These are phyloP conservation scores for Colletotrichum tanaceti DNA, from an alignment of 2,329 filamentous ascomycete species.

Conservation along the genomic window DNA sequence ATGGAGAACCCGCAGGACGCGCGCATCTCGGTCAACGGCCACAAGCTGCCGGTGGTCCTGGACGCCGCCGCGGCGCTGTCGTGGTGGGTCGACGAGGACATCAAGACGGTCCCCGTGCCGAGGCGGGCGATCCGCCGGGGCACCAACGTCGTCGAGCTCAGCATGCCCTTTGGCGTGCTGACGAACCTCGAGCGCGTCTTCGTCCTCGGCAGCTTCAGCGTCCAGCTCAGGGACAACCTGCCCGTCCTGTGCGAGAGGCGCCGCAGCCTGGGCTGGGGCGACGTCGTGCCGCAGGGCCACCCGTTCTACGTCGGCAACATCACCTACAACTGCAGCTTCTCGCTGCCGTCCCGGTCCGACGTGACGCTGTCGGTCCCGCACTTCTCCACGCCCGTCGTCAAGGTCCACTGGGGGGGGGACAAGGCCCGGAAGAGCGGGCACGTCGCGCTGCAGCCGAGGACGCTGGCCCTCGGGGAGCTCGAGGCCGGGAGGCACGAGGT, in stretches of 20 bases:
- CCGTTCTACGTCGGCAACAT: constrained; percentile 45
- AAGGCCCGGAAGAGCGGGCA: neutral
- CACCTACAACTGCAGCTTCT: constrained; percentile 41
- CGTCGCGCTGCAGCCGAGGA: constrained; percentile 30
- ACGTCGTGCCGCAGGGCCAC: constrained; percentile 44
- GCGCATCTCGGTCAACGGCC: constrained; percentile 43
- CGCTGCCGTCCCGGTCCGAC: neutral
- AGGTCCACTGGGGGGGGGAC: constrained; percentile 17
- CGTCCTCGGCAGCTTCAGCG: constrained; percentile 46
- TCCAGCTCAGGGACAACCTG: constrained; percentile 38
- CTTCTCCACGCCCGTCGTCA: constrained; percentile 33
- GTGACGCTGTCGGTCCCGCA: constrained; percentile 30
- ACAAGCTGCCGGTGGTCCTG: constrained; percentile 13
- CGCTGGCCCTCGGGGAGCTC: neutral
- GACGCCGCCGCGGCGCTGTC: neutral
- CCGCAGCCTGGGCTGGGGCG: constrained; percentile 43
- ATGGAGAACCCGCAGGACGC: constrained; percentile 45
- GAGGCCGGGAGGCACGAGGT: constrained; percentile 19
- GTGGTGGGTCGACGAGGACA: constrained; percentile 50
- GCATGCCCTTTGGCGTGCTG: constrained; percentile 46
- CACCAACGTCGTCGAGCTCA: constrained; percentile 42
- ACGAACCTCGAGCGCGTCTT: constrained; percentile 49
- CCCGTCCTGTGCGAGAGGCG: constrained; percentile 21
- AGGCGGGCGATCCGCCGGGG: constrained; percentile 42
- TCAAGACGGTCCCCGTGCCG: constrained; percentile 44